Evolutionary conservation across 1,139 yeast genomes (phyloP), one percentile per base, ranked within the genome.

Genomic region (Yamadazyma oceani): DNA sequence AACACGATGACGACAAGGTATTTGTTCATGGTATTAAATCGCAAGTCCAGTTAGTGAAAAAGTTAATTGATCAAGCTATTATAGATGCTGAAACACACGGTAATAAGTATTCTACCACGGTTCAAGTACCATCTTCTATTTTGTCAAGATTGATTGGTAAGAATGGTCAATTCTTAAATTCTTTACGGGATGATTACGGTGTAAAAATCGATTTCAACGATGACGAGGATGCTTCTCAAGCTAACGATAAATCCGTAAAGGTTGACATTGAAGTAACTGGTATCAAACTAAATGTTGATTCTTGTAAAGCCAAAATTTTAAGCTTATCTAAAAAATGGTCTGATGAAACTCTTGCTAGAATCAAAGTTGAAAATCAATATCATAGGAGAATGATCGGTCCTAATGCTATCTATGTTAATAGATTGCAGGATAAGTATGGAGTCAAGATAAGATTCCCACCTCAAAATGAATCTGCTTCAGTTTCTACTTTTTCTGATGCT

Each of bases 71-170:
- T 29, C 62, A 69, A 38, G 72, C 80, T 9, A 66, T 85, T 44
- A 75, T 73, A 38, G 92, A 85, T 46, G 80, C 84, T 36, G 75
- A 78, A 52, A 81, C 82, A 51, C 75, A 78, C 50, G 75, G 80
- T 19, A 77, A 82, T 43, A 76, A 77, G 36, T 85, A 75, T 60
- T 64, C 70, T 36, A 61, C 80, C 16, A 66, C 74, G 29, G 46
- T 60, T 12, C 17, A 35, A 12, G 82, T 88, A 54, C 95, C 97
- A 43, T 62, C 79, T 2, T 67, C 73, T 40, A 77, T 80, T 34
- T 70, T 90, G 43, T 76, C 94, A 30, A 82, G 95, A 62, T 73
- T 94, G 40, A 88, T 94, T 60, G 99, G 98, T 49, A 85, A 84
- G 59, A 86, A 80, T 45, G 98, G 98, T 41, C 66, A 86, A 31